phyloP scores from a whole-genome alignment of 257 asterid genomes.

The Agastache rugosa region DNA sequence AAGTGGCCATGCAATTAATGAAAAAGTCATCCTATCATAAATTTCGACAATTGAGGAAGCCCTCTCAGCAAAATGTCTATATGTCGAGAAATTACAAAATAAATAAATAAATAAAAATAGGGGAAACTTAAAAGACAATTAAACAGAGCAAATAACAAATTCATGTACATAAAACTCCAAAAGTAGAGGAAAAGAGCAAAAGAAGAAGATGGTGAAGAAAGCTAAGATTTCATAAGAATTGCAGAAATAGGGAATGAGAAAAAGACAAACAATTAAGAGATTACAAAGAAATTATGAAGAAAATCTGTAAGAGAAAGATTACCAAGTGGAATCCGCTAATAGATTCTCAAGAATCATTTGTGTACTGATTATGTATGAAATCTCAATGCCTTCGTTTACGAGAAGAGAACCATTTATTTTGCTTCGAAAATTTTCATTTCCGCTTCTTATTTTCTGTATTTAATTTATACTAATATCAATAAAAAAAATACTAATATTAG shows the following conservation, averaged over 20 bases:
- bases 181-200: neutral
- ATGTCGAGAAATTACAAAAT: neutral
- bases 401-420: conserved; percentile 15
- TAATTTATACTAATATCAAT: too few species aligned
- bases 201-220: conserved; percentile 16
- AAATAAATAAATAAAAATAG: too few species aligned
- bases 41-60: conserved; percentile 20
- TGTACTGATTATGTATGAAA: conserved; percentile 3
- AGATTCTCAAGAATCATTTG: conserved; percentile 33
- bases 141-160: conserved; percentile 2
- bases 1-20: conserved; percentile 11
- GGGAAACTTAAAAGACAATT: neutral
- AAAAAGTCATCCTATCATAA: neutral
- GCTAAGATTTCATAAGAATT: conserved; percentile 12
- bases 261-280: neutral
- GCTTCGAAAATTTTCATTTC: neutral
- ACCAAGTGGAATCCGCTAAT: conserved; percentile 36
- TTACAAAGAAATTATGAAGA: neutral
- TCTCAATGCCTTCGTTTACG: neutral
- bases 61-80: neutral
- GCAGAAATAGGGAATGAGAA: neutral
- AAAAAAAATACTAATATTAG: neutral
- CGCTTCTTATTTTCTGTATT: neutral
- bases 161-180: neutral
- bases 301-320: conserved; percentile 13